Evolutionary conservation across 108 stramenopile species (phyloP), one percentile per base, ranked within the genome.

Genomic region (Stephanodiscus triporus): DNA sequence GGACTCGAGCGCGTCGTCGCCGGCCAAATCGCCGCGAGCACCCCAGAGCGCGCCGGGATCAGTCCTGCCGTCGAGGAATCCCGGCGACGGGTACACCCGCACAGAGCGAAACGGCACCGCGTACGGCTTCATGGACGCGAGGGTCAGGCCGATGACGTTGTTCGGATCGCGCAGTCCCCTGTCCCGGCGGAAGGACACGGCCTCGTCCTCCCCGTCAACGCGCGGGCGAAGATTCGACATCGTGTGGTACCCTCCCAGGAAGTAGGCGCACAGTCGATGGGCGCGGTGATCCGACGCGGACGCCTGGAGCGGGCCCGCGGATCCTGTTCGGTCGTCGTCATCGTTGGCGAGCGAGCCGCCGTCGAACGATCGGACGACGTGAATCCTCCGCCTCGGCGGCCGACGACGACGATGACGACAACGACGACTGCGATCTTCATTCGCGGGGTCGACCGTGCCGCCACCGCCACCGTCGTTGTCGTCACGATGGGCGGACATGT

Each of bases 221-320:
- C n/a, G 56, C 43, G 61, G 67, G 19, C 38, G 80, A 22, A 58
- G 56, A 0, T 38, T 75, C 45, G 77, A 65, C 86, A 71, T 85
- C 34, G 54, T 27, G 29, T 68, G 13, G 42, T 57, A 67, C 19
- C 82, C 85, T 19, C 81, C 53, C 23, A 87, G 76, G 66, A 95
- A 95, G 66, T 95, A 95, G 34, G 90, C 75, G 30, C 79, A 86
- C 11, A 91, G 62, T 48, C 91, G 84, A 53, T 89, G 86, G 38
- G 72, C 62, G 38, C 94, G 87, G 29, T 85, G 66, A 16, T 84
- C 79, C 7, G 75, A 70, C 16, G 90, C 74, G 5, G 81, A 59
- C 56, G 78, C 72, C 22, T 70, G 61, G 16, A 76, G 60, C 57
- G 75, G 63, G 19, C 61, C 66, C 66, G 70, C 56, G 17, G 68